Evolutionary conservation across 176 grass and related monocot genomes (phyloP), one percentile per base, ranked within the genome.

Genomic region (Calamus simplicifolius): DNA sequence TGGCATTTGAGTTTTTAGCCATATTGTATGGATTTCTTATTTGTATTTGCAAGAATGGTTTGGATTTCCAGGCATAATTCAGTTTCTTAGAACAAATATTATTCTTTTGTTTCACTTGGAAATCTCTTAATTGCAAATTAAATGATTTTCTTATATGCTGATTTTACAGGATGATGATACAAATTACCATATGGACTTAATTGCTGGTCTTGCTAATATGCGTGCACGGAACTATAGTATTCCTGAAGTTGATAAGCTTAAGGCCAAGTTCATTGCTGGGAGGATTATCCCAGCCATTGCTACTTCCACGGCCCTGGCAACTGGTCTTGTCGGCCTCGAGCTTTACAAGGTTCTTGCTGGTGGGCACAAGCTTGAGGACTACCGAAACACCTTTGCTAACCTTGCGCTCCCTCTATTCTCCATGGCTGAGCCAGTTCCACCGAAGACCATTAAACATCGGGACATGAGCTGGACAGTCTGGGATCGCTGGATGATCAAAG

Each of bases 131-230:
- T 43, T 43, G 35, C 35, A 43, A 43, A 43, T 12, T 6, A 43
- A 43, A 13, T 43, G 35, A 43, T 52, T 70, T 16, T 27, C 54
- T 43, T 18, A 3, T 57, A 26, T 53, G 27, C 2, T 55, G 31
- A 57, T 57, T 61, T 35, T 82, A 48, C 75, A 95, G 90, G 85
- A 95, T 80, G 85, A 95, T 69, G 90, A 95, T 58, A 89, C 85
- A 61, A 95, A 95, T 70, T 95, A 83, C 62, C 90, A 95, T 48
- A 89, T 95, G 85, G 90, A 95, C 54, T 73, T 95, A 48, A 95
- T 95, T 51, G 85, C 90, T 61, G 85, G 85, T 6, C 81, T 95
- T 70, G 90, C 90, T 13, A 95, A 95, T 61, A 95, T 95, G 90
- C 82, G 85, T 19, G 90, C 90, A 4, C 79, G 90, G 64, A 95